Conservation (phyloP, 306 rosid species). For the Quercus ilex region DNA sequence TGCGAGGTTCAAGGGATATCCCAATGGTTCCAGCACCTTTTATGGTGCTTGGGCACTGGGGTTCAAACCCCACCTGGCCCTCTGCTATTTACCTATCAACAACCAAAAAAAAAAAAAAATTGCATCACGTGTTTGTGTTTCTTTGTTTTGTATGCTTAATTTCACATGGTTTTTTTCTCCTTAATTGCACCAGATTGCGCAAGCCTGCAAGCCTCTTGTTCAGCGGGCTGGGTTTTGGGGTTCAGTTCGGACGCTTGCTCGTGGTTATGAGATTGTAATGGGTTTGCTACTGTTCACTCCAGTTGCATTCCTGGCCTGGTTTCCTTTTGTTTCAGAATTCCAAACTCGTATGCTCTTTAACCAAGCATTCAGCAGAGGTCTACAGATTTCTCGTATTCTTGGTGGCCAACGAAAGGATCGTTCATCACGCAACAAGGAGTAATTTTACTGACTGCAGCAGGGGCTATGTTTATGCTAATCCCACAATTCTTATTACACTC, state of each 20-base stretch:
- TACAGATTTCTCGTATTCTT: slow-evolving; percentile 95
- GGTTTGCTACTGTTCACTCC: slow-evolving; percentile 91
- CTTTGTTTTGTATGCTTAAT: background rate
- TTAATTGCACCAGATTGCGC: slow-evolving; percentile 62
- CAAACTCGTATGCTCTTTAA: slow-evolving; percentile 98
- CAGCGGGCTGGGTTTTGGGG: slow-evolving; percentile 82
- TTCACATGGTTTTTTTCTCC: background rate
- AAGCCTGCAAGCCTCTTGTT: slow-evolving; percentile 74
- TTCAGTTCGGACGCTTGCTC: slow-evolving; percentile 77
- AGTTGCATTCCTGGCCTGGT: slow-evolving; percentile 93
- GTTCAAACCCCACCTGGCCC: no score
- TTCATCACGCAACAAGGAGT: slow-evolving; percentile 79
- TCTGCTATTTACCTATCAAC: no score
- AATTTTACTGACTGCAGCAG: background rate
- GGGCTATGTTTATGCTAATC: background rate
- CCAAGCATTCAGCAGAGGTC: slow-evolving; percentile 92
- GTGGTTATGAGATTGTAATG: slow-evolving; percentile 87
- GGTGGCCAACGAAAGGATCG: slow-evolving; percentile 93
- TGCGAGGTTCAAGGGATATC: background rate
- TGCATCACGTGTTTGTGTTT: background rate
- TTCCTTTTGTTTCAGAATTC: slow-evolving; percentile 93
- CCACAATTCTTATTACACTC: background rate
- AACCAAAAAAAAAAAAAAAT: background rate
- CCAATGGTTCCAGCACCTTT: no score
- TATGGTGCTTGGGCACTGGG: no score